Evolutionary conservation across 192 early-diverging fungal genomes (phyloP).

Genomic region (Umbelopsis vinacea): DNA sequence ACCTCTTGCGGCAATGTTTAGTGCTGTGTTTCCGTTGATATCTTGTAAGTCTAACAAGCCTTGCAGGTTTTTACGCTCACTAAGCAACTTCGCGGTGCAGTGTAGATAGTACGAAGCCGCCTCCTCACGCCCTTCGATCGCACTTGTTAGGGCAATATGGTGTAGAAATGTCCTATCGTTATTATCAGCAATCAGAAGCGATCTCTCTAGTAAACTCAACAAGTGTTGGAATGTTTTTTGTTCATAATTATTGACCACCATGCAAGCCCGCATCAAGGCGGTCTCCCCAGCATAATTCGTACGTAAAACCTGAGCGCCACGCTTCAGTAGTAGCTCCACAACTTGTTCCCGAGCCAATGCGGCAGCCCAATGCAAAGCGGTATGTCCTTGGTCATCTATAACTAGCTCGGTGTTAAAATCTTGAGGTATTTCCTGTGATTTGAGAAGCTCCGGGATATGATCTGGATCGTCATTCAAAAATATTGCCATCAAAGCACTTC

Average conservation of each 20-base stretch:
- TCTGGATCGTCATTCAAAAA: constrained; percentile 77
- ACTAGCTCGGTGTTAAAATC: constrained; percentile 79
- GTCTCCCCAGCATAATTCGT: constrained; percentile 86
- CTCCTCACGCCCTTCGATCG: constrained; percentile 62
- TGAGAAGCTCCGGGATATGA: constrained; percentile 57
- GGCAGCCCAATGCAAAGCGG: constrained; percentile 94
- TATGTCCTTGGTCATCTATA: constrained; percentile 95
- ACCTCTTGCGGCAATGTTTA: constrained; percentile 85
- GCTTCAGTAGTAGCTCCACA: constrained; percentile 77
- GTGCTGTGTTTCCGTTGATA: constrained; percentile 81
- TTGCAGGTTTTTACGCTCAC: background rate
- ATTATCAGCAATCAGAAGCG: constrained; percentile 72
- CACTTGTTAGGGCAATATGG: constrained; percentile 80
- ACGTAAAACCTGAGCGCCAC: constrained; percentile 67
- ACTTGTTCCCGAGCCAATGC: constrained; percentile 80
- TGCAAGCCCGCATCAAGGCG: constrained; percentile 85
- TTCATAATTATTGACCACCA: constrained; percentile 86
- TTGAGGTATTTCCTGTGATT: constrained; percentile 38
- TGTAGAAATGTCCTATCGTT: constrained; percentile 84
- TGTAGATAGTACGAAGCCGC: constrained; percentile 76
- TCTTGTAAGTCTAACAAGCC: constrained; percentile 68
- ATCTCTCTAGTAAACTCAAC: constrained; percentile 71
- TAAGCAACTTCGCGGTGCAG: constrained; percentile 72
- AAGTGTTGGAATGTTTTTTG: constrained; percentile 71
- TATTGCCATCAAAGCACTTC: constrained; percentile 81